These are phyloP conservation scores for Puccinia polysora DNA, from an alignment of 1,284 basidiomycete species.

Conservation along the genomic window DNA sequence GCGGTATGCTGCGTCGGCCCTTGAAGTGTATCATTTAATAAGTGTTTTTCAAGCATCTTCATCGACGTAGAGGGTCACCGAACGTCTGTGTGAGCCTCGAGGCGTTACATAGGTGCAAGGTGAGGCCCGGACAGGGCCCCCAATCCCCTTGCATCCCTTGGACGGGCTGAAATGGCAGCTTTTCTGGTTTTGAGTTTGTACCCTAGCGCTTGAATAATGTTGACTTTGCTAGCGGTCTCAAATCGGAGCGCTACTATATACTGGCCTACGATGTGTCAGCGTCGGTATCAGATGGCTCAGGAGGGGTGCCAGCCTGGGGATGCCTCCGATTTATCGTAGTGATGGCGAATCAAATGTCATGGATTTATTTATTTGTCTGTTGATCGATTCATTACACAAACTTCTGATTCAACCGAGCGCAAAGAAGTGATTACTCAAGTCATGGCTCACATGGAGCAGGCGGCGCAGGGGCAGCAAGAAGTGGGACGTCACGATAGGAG, in stretches of 20 bases:
- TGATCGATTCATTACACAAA: constrained; percentile 18
- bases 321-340: constrained; percentile 20
- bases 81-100: neutral
- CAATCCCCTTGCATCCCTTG: neutral
- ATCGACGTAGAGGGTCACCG: neutral
- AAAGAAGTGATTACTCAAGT: constrained; percentile 32
- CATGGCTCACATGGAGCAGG: constrained; percentile 23
- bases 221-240: constrained; percentile 30
- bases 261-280: neutral
- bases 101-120: neutral
- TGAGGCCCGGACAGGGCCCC: no score
- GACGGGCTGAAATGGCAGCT: neutral
- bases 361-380: no score
- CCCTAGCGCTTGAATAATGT: constrained; percentile 1
- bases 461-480: constrained; percentile 29
- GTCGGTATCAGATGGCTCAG: neutral
- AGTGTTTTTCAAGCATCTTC: neutral
- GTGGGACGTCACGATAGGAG: constrained; percentile 17
- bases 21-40: no score
- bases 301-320: neutral
- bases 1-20: neutral
- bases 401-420: neutral
- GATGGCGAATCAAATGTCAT: constrained; percentile 13
- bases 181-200: constrained; percentile 14
- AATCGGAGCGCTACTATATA: constrained; percentile 7